Evolutionary conservation across 225 moss, liverwort and hornwort genomes (phyloP), one percentile per base, ranked within the genome.

Genomic region (Pseudisothecium myosuroides): DNA sequence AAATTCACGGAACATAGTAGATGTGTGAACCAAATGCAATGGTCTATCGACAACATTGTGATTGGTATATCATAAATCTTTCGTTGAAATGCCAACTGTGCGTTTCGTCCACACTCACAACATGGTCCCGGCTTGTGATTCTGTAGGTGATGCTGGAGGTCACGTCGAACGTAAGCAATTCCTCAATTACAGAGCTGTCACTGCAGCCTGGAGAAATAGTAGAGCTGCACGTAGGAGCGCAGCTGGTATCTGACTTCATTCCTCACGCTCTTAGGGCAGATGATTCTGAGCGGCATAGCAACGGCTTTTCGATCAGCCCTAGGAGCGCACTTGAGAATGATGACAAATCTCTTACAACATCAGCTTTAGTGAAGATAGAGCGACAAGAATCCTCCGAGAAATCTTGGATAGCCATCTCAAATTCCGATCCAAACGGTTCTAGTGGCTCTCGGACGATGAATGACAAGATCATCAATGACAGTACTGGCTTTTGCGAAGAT

Each of bases 71-170:
- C 71, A 56, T 71, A 65, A 28, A 43, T 52, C 69, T 60, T 67
- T n/a, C 34, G 32, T 84, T 81, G 87, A 76, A 56, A 69, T 68
- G 50, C 37, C 22, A 76, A 74, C 79, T 31, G 16, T 88, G 74
- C 56, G 47, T 83, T 85, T 79, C 34, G 49, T 89, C 59, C 59
- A 47, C 50, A 39, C 39, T 84, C 80, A 82, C 45, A 63, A 63
- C 69, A 62, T 87, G 80, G 61, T 87, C 64, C 64, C 24, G 87
- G 76, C 76, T 85, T 93, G 59, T 82, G 47, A 80, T 87, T 88
- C 72, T 88, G 89, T 93, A 98, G 97, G 94, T 98, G 82, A 96
- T 93, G 94, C 90, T 98, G 90, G 96, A 98, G 87, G 92, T 95
- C 83, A 89, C 88, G 45, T 96, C 95, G 83, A 89, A 92, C 71